Base-by-base conservation (phyloP, 176 grass and related monocot genomes). In the Aegilops longissima region DNA sequence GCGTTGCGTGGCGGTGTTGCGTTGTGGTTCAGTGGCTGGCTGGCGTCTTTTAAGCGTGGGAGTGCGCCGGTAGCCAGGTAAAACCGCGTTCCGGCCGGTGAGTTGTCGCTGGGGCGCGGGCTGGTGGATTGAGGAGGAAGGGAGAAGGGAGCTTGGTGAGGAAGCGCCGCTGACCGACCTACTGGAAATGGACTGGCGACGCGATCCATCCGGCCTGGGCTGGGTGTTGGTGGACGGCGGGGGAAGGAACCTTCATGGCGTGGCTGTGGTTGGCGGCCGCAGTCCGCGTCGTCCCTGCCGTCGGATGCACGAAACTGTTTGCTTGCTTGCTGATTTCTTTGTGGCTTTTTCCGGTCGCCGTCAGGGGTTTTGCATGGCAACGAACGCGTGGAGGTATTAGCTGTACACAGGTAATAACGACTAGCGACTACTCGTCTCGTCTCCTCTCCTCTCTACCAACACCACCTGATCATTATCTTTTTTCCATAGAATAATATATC, bases 161-260 rank as follows among this genome's bases (percentile, higher is more conserved):
- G 18, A 59, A 59, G 62, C 68, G 68, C 35, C 18, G 69, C 70
- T 73, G 70, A 73, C 70, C 36, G 5, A 12, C 77, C 16, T 0
- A 4, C 17, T 76, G 82, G 87, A 80, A 20, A 80, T 25, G 47
- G 68, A 80, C 82, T 81, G 77, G 82, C 82, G 58, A 67, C 68
- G 76, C 38, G 16, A 65, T 42, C 59, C 23, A 18, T 18, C 51
- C 42, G 42, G 44, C 10, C 40, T 38, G 36, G 44, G 0, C 49
- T 12, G 35, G 45, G 34, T 14, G 73, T 9, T 66, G 71, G 82
- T 74, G 64, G 13, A 6, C 54, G 35, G 47, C 63, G 47, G 34
- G 30, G 61, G 47, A 78, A 88, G 62, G 36, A 38, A 38, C 1
- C 4, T 40, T 59, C 56, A 2, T 21, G 56, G 31, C 61, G 70